Evolutionary conservation across 208 protist species (phyloP).

Genomic region (Hexamita inflata): DNA sequence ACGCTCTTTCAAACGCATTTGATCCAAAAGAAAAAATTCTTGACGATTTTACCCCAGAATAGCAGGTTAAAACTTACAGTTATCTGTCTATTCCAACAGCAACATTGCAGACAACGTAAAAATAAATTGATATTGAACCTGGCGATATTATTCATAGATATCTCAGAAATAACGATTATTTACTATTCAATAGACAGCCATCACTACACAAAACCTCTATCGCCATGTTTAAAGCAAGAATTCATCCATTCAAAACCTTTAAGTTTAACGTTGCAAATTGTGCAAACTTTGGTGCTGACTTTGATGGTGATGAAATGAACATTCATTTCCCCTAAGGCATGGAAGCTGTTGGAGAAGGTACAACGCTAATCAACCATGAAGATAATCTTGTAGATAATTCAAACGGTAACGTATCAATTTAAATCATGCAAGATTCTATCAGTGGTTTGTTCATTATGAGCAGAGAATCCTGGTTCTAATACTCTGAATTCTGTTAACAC

Average conservation of each 20-base stretch:
- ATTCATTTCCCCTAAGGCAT: slow-evolving; percentile 94
- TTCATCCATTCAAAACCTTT: slow-evolving; percentile 88
- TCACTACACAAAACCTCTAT: slow-evolving; percentile 94
- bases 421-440: slow-evolving; percentile 94
- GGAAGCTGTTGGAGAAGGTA: slow-evolving; percentile 87
- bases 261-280: slow-evolving; percentile 88
- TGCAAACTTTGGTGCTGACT: slow-evolving; percentile 95
- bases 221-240: slow-evolving; percentile 80
- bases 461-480: slow-evolving; percentile 57
- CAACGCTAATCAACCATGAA: slow-evolving; percentile 74
- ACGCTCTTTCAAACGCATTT: too few relatives aligned
- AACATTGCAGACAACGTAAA: too few relatives aligned
- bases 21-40: too few relatives aligned
- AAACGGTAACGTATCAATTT: slow-evolving; percentile 89
- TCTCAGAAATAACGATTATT: slow-evolving; percentile 82
- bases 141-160: slow-evolving; percentile 97
- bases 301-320: slow-evolving; percentile 99
- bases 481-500: background rate
- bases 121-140: too few relatives aligned
- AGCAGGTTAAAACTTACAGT: too few relatives aligned
- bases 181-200: slow-evolving; percentile 97
- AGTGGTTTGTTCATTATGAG: slow-evolving; percentile 83
- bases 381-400: slow-evolving; percentile 89
- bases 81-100: too few relatives aligned
- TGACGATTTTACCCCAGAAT: too few relatives aligned